Percentiles rank a stretch among this genome's conserved stretches.
These are phyloP conservation scores for Prunus yedoensis DNA, from an alignment of 331 rosid genomes.

Conservation along the genomic window DNA sequence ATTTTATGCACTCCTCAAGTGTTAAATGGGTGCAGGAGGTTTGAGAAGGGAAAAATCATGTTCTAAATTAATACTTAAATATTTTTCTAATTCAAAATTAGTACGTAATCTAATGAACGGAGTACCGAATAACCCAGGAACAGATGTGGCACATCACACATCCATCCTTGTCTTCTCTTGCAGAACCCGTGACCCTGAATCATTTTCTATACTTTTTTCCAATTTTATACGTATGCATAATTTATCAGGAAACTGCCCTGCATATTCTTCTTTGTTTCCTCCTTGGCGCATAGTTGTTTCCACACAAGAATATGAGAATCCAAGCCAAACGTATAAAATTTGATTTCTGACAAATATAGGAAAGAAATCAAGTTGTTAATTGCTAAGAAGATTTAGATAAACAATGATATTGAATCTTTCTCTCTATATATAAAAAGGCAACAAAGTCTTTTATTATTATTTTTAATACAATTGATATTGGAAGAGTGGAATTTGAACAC, in stretches of 20 bases:
- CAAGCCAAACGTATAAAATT: neutral
- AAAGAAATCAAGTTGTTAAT: neutral
- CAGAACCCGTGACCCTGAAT: slow-evolving; percentile 6
- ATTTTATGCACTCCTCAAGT: too few relatives aligned
- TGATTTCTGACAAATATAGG: neutral
- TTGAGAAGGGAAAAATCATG: too few relatives aligned
- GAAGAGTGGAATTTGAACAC: too few relatives aligned
- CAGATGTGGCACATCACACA: neutral
- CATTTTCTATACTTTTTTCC: neutral
- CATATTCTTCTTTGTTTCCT: slow-evolving; percentile 3
- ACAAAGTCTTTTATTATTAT: too few relatives aligned
- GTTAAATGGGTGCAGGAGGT: too few relatives aligned
- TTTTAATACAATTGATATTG: too few relatives aligned
- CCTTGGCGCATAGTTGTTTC: neutral
- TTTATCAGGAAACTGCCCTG: neutral
- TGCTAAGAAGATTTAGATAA: too few relatives aligned
- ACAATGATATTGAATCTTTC: too few relatives aligned
- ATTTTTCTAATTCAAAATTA: too few relatives aligned
- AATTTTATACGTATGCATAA: neutral
- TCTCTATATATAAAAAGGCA: too few relatives aligned
- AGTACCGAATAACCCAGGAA: neutral
- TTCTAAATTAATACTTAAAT: too few relatives aligned
- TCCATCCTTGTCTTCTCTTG: neutral
- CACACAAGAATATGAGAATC: neutral
- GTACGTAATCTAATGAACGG: neutral